A percentile compares a stretch with the other conserved stretches of the same genome.
Evolutionary conservation across 2,329 filamentous ascomycete genomes (phyloP).

Genomic region (Talaromyces sp.): DNA sequence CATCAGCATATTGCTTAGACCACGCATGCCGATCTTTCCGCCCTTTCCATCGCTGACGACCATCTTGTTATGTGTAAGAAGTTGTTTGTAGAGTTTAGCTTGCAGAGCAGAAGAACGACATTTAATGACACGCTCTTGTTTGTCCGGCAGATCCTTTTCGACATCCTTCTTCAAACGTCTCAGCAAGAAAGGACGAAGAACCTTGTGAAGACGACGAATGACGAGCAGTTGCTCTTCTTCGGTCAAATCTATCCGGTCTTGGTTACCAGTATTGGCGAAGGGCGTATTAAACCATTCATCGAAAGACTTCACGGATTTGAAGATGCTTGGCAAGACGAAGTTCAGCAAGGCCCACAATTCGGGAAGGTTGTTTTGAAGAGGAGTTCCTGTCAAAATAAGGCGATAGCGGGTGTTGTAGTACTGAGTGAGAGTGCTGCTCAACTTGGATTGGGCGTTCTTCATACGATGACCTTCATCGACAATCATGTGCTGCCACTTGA

Average conservation of each 20-base stretch:
- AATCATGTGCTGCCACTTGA: constrained; percentile 99
- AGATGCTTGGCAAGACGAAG: constrained; percentile 96
- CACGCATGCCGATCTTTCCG: constrained; percentile 88
- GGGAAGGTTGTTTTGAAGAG: constrained; percentile 91
- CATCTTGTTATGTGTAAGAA: constrained; percentile 92
- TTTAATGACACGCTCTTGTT: constrained; percentile 98
- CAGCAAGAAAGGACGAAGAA: constrained; percentile 91
- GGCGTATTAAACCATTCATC: constrained; percentile 99
- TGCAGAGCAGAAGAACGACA: constrained; percentile 96
- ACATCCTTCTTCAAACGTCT: constrained; percentile 99
- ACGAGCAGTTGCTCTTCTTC: constrained; percentile 99
- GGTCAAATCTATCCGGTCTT: constrained; percentile 97
- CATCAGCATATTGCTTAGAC: constrained; percentile 99
- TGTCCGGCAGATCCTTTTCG: constrained; percentile 97
- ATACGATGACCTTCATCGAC: constrained; percentile 99
- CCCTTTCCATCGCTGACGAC: constrained; percentile 93
- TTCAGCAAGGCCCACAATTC: constrained; percentile 98
- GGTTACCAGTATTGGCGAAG: constrained; percentile 94
- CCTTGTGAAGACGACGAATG: constrained; percentile 97
- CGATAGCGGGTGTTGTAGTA: constrained; percentile 96
- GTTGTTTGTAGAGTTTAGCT: constrained; percentile 92
- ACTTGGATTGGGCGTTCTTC: constrained; percentile 97
- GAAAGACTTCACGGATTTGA: constrained; percentile 98
- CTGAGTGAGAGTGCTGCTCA: constrained; percentile 88
- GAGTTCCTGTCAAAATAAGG: constrained; percentile 94